Base-by-base conservation (phyloP, 208 protist genomes). In the Trichomonas tenax region DNA sequence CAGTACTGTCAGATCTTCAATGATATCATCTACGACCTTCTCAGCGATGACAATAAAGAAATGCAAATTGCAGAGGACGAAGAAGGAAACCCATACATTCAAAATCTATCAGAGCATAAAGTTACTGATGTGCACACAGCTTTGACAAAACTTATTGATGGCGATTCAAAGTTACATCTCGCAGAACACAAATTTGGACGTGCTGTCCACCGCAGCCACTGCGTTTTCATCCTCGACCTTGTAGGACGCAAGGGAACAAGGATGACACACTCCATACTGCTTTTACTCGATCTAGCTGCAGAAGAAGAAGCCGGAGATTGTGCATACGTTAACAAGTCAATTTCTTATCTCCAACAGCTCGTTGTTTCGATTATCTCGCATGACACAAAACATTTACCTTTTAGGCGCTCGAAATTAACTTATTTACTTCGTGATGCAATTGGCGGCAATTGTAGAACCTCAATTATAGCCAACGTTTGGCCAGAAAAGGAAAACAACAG, bases 41-140 rank as follows among this genome's bases (percentile, higher is more conserved):
- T 96, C 8, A 48, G 63, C 31, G 31, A 96, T 82, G 63, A 63
- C 11, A 41, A 96, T 14, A 96, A 63, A 48, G 36, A 45, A 82
- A 63, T 96, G 51, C 45, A 82, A 96, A 93, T 93, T 38, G 86
- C 86, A 93, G 86, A 93, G 46, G 86, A 93, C n/a, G 86, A 93
- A 51, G 44, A 93, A 51, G 86, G 86, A 0, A 93, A 93, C 31
- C 40, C 86, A 48, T 93, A 44, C 31, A 38, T 93, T 38, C 86
- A 93, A 93, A 93, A 93, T 15, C 17, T 93, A 17, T 93, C 86
- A 93, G 14, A 41, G 8, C 86, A 93, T 51, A 44, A 44, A 38
- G 44, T 93, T 9, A 41, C 23, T 17, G 86, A 93, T 93, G 86
- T 40, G 1, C 41, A 41, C 10, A n/a, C 15, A 38, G 86, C 86